Conservation (phyloP, 306 rosid species). For the Luffa acutangula region DNA sequence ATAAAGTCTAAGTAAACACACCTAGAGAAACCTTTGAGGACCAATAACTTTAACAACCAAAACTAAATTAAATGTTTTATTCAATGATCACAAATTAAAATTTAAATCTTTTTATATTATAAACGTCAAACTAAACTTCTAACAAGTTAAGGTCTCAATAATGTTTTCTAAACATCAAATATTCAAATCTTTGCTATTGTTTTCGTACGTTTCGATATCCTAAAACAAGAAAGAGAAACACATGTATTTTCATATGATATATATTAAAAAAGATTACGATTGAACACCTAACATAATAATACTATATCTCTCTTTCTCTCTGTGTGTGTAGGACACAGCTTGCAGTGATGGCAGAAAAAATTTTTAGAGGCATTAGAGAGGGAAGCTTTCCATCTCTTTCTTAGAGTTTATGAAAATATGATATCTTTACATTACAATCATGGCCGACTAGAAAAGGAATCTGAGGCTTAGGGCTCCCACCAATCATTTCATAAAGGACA, state of each 20-base stretch:
- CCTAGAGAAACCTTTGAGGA: not conserved
- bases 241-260: not conserved
- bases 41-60: not conserved
- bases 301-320: not conserved
- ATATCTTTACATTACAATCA: not conserved
- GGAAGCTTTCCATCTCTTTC: not conserved
- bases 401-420: not conserved
- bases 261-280: not conserved
- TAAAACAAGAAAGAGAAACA: not conserved
- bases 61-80: not conserved
- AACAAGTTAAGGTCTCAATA: too few species aligned
- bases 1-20: not conserved
- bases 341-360: not conserved
- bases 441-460: not conserved
- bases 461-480: too few species aligned
- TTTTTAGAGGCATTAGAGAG: not conserved
- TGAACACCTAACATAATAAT: not conserved
- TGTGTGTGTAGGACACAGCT: not conserved
- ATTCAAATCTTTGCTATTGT: too few species aligned
- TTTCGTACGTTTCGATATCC: too few species aligned
- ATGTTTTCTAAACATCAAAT: too few species aligned
- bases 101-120: too few species aligned
- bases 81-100: too few species aligned
- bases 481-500: too few species aligned
- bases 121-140: too few species aligned